Conservation (phyloP, 306 rosid genomes). For the Quercus robur region DNA sequence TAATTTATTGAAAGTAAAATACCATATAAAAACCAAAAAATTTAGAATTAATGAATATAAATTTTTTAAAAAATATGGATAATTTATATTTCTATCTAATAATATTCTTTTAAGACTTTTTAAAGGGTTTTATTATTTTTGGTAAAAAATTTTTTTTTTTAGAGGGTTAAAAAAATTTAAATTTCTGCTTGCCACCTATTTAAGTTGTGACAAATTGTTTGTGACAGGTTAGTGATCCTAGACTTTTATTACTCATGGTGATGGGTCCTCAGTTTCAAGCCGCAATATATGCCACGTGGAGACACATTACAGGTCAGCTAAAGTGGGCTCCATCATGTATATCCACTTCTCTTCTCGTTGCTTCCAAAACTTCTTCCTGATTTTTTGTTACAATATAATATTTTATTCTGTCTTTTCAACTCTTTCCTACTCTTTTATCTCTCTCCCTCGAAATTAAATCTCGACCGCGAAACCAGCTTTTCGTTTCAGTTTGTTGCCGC, state of each 20-base stretch:
- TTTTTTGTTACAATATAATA: not conserved
- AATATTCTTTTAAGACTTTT: accelerated
- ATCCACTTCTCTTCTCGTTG: conserved; percentile 62
- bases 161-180: too few species aligned
- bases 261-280: conserved; percentile 8
- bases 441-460: conserved; percentile 54
- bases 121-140: too few species aligned
- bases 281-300: conserved; percentile 37
- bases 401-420: not conserved
- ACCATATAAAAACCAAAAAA: accelerated
- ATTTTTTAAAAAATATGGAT: accelerated
- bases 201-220: too few species aligned
- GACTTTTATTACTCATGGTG: too few species aligned
- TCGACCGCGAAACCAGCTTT: conserved; percentile 67
- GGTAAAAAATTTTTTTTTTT: too few species aligned
- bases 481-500: conserved; percentile 67
- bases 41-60: too few species aligned
- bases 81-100: too few species aligned
- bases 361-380: conserved; percentile 34
- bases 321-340: conserved; percentile 43
- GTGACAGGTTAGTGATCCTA: too few species aligned
- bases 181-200: accelerated
- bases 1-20: too few species aligned
- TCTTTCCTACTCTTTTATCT: conserved; percentile 22
- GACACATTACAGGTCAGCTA: not conserved